Evolutionary conservation across 2,329 filamentous ascomycete genomes (phyloP).

Genomic region (Grosmannia serpens): DNA sequence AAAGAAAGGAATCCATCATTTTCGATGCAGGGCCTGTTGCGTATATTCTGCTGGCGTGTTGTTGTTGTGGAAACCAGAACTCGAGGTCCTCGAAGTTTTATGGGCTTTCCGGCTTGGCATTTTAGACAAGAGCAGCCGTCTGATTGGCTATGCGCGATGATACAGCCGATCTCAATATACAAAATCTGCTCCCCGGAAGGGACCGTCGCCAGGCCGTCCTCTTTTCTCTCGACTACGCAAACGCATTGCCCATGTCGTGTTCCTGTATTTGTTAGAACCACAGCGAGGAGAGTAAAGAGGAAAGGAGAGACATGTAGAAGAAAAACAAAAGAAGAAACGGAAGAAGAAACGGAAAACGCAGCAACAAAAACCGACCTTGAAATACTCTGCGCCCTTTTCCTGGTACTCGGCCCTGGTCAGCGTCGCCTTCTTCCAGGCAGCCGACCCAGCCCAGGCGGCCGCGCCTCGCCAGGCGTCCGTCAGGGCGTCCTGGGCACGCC

Average conservation of each 20-base stretch:
- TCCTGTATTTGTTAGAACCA: slow-evolving; percentile 34
- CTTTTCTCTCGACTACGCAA: slow-evolving; percentile 15
- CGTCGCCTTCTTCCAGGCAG: slow-evolving; percentile 49
- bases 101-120: no score
- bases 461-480: slow-evolving; percentile 92
- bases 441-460: slow-evolving; percentile 64
- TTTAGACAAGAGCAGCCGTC: no score
- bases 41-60: no score
- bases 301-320: no score
- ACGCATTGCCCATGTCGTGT: slow-evolving; percentile 53
- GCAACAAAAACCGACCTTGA: slow-evolving; percentile 51
- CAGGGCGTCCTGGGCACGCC: slow-evolving; percentile 63
- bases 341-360: no score
- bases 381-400: slow-evolving; percentile 88
- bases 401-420: slow-evolving; percentile 73
- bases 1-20: neutral
- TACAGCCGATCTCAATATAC: no score
- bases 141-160: no score
- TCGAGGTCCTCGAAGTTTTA: no score
- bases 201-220: neutral
- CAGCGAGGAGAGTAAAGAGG: neutral
- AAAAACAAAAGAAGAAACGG: no score
- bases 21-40: no score
- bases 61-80: no score
- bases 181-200: no score